Evolutionary conservation across 192 early-diverging fungal genomes (phyloP), one percentile per base, ranked within the genome.

Genomic region (Coemansia sp.): DNA sequence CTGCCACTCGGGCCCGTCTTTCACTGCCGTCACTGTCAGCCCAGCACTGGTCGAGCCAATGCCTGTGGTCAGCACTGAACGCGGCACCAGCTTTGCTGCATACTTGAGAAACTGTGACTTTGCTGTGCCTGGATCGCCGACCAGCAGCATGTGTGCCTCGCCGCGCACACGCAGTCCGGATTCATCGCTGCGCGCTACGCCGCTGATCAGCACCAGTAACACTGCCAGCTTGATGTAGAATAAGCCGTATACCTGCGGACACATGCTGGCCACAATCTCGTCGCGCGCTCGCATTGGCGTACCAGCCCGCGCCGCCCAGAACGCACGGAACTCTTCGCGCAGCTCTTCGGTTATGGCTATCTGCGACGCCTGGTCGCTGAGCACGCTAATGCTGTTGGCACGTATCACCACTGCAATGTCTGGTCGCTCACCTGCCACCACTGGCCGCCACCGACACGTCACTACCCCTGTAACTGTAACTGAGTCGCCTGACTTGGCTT

Each of bases 371-470:
- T 89, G 78, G 65, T 99, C 95, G 57, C 91, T 89, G 59, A 90
- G 93, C 66, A 93, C 93, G 50, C 85, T 85, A 46, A 99, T 89
- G 73, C 95, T 88, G 81, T 99, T 99, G 61, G 97, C 95, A 78
- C 97, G 95, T 69, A 99, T 91, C 25, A 97, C 86, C 17, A 95
- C 97, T 10, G 89, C 86, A 74, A 99, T 97, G n/a, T 92, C 88
- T 20, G 79, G 84, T 2, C 90, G 82, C 17, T 88, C 83, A n/a
- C 84, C 81, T 0, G 40, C 64, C 5, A 63, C 60, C 19, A 71
- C 55, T 34, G 74, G 60, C 51, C 82, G 83, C 85, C 85, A 92
- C 49, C 90, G 71, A 2, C 86, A 53, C 10, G 87, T 86, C 15
- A 90, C 75, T 0, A 74, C 78, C 55, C 95, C 97, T 5, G 93